These are phyloP conservation scores for Melastoma candidum DNA, from an alignment of 441 rosid species.

Conservation along the genomic window DNA sequence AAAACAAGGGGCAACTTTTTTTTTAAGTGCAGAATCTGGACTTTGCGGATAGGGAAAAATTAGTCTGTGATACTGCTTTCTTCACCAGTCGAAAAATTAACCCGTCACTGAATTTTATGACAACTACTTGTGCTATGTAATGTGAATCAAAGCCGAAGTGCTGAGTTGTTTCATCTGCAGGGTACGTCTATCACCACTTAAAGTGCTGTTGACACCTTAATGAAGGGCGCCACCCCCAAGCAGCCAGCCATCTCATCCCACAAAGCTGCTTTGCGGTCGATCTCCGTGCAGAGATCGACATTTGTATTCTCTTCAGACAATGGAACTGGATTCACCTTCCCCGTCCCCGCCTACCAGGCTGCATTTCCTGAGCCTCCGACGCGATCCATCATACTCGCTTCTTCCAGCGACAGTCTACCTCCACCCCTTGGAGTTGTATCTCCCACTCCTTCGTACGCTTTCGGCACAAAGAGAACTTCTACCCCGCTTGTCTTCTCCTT, in stretches of 20 bases:
- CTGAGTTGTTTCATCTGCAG: constrained; percentile 18
- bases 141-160: background rate
- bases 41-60: background rate
- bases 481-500: constrained; percentile 50
- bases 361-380: constrained; percentile 67
- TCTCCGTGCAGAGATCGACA: constrained; percentile 41
- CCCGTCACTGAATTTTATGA: too few relatives aligned
- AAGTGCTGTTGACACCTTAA: constrained; percentile 21
- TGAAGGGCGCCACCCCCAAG: constrained; percentile 17
- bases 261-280: constrained; percentile 44
- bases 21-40: background rate
- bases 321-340: constrained; percentile 57
- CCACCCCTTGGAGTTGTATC: constrained; percentile 27
- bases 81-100: too few relatives aligned
- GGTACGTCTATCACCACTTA: constrained; percentile 22
- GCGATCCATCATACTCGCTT: constrained; percentile 55
- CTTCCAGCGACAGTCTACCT: constrained; percentile 21
- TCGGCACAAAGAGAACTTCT: constrained; percentile 32
- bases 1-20: background rate
- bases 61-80: too few relatives aligned
- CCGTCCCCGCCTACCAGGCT: constrained; percentile 44
- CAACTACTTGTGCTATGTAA: too few relatives aligned
- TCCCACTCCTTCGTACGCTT: constrained; percentile 44
- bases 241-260: constrained; percentile 41
- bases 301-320: constrained; percentile 43